Evolutionary conservation across 1,284 basidiomycete species (phyloP).

Genomic region (Phellinidium pouzarii): DNA sequence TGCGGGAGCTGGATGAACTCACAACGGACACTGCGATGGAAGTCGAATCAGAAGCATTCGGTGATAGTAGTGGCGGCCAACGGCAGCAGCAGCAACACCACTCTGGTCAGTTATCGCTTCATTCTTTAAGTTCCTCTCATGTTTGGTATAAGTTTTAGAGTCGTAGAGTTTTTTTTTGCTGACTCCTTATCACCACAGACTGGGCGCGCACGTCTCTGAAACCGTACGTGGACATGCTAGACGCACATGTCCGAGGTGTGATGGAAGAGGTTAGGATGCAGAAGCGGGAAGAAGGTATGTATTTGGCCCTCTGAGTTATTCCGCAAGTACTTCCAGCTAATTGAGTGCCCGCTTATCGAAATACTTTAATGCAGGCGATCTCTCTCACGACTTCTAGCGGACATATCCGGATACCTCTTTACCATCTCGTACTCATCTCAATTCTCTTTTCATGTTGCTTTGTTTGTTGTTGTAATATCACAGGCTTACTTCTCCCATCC

Average conservation of each 20-base stretch:
- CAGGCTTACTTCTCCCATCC: neutral
- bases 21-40: conserved; percentile 27
- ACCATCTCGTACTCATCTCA: neutral
- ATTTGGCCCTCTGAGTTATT: neutral
- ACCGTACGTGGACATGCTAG: conserved; percentile 87
- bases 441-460: neutral
- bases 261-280: conserved; percentile 51
- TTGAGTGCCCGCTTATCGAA: neutral
- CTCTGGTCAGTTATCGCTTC: conserved; percentile 35
- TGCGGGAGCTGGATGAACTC: conserved; percentile 68
- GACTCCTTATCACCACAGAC: conserved; percentile 30
- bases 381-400: neutral
- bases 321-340: neutral
- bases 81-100: too few relatives aligned
- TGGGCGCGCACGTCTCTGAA: conserved; percentile 75
- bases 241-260: conserved; percentile 57
- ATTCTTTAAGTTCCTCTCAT: too few relatives aligned
- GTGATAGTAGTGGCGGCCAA: conserved; percentile 22
- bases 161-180: too few relatives aligned
- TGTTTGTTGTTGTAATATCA: neutral
- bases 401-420: neutral
- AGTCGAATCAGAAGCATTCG: conserved; percentile 23
- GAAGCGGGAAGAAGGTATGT: conserved; percentile 44
- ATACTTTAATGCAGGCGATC: neutral
- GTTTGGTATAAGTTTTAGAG: too few relatives aligned